Conservation (phyloP, 108 stramenopile genomes). For the Skeletonema tropicum region DNA sequence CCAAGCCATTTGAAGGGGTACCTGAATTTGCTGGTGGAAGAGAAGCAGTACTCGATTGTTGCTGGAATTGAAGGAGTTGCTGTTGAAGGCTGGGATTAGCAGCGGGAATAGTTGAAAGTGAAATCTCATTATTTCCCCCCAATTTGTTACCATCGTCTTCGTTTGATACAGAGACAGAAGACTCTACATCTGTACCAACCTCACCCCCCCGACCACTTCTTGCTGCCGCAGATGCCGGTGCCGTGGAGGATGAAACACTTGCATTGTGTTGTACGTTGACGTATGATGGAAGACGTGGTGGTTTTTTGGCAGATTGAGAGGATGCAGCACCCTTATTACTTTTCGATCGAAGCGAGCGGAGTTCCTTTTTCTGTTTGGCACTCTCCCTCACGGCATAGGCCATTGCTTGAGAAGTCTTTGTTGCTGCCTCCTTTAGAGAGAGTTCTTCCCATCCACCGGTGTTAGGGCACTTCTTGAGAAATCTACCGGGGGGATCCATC, state of each 20-base stretch:
- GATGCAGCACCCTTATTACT: neutral
- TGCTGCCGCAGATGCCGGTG: neutral
- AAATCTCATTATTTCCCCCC: neutral
- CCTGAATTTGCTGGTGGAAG: neutral
- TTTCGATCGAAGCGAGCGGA: neutral
- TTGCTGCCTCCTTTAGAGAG: conserved; percentile 67
- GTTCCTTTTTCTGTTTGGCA: neutral
- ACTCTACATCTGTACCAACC: neutral
- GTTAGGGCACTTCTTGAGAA: conserved; percentile 62
- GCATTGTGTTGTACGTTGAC: neutral
- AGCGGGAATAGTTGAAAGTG: too few relatives aligned
- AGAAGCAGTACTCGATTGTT: neutral
- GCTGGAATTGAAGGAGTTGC: neutral
- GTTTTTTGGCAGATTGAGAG: neutral
- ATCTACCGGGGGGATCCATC: conserved; percentile 70
- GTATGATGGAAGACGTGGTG: neutral
- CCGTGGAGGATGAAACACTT: neutral
- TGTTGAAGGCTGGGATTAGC: neutral
- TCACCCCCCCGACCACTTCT: neutral
- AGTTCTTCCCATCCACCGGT: conserved; percentile 62
- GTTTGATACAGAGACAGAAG: neutral
- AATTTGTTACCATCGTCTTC: neutral
- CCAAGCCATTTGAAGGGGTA: neutral
- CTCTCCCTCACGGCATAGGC: neutral
- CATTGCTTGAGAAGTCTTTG: conserved; percentile 67